Conservation (phyloP, 352 stramenopile species). For the Pythium coloratum region DNA sequence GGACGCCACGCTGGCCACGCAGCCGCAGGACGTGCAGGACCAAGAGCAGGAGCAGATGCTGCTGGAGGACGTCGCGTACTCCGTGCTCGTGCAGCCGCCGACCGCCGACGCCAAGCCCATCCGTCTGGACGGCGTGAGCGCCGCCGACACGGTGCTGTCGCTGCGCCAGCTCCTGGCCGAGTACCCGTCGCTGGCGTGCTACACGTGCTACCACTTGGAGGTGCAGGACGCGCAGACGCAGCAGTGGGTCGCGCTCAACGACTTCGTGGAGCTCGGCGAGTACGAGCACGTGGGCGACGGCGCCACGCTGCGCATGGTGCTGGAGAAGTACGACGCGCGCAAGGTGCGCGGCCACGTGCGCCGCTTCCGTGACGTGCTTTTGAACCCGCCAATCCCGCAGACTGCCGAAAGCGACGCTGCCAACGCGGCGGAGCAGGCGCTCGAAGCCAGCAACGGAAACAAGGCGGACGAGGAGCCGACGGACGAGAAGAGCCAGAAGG, state of each 20-base stretch:
- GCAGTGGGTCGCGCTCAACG: conserved; percentile 63
- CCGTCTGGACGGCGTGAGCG: conserved; percentile 69
- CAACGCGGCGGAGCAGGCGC: not conserved
- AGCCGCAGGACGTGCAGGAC: conserved; percentile 13
- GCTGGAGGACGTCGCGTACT: conserved; percentile 52
- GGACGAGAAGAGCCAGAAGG: conserved; percentile 62
- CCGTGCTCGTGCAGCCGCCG: conserved; percentile 57
- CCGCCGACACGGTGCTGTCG: conserved; percentile 75
- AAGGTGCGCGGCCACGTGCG: conserved; percentile 83
- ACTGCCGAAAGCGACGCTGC: conserved; percentile 21
- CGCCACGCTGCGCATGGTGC: conserved; percentile 72
- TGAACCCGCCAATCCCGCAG: conserved; percentile 84
- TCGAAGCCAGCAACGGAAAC: conserved; percentile 21
- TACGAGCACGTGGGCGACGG: conserved; percentile 72
- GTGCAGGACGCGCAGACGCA: conserved; percentile 28
- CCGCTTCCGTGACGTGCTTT: conserved; percentile 78
- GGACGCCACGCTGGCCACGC: conserved; percentile 1
- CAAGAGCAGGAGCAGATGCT: conserved; percentile 23
- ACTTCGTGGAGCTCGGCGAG: conserved; percentile 85
- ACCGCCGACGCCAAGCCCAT: conserved; percentile 32
- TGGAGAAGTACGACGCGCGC: conserved; percentile 86
- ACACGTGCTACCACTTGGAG: conserved; percentile 88
- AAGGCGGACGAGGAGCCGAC: conserved; percentile 19
- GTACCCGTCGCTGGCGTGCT: conserved; percentile 77
- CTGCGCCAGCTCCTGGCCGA: conserved; percentile 84